Percentiles rank a stretch among this genome's conserved stretches.
Evolutionary conservation across 208 protist species (phyloP).

Genomic region (Endotrypanum monterogeii): DNA sequence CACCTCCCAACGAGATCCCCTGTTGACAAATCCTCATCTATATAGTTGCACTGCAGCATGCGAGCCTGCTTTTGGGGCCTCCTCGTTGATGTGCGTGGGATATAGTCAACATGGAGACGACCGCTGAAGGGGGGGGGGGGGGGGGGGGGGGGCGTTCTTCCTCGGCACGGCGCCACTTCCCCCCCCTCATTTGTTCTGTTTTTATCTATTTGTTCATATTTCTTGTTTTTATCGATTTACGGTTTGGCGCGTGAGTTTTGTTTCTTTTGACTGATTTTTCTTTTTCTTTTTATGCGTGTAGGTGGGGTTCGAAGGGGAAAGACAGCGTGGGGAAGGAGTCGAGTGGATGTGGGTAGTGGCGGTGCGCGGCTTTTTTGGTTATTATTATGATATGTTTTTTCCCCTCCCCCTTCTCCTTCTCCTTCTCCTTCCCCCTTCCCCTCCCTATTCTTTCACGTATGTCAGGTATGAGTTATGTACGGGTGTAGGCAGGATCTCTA

Average conservation of each 20-base stretch:
- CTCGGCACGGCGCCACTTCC: conserved; percentile 12
- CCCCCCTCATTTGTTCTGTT: neutral
- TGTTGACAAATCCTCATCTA: neutral
- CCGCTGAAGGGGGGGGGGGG: no score
- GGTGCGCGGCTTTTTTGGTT: no score
- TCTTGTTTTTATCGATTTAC: neutral
- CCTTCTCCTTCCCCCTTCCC: neutral
- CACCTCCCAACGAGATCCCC: neutral
- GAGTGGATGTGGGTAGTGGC: neutral
- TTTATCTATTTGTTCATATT: neutral
- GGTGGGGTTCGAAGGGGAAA: no score
- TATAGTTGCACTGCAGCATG: neutral
- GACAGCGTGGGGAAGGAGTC: neutral
- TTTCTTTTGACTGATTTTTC: no score
- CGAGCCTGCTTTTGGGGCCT: no score
- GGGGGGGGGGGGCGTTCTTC: neutral
- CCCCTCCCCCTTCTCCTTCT: neutral
- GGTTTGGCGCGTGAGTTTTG: no score
- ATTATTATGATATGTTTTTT: neutral
- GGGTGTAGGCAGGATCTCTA: no score
- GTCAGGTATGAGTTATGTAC: no score
- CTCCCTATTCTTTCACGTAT: neutral
- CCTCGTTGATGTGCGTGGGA: no score
- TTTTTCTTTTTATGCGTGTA: no score
- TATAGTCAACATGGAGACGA: no score